Percentiles rank a stretch among this genome's conserved stretches.
phyloP scores from a whole-genome alignment of 1,284 basidiomycete genomes.

The Sphagnurus paluster region DNA sequence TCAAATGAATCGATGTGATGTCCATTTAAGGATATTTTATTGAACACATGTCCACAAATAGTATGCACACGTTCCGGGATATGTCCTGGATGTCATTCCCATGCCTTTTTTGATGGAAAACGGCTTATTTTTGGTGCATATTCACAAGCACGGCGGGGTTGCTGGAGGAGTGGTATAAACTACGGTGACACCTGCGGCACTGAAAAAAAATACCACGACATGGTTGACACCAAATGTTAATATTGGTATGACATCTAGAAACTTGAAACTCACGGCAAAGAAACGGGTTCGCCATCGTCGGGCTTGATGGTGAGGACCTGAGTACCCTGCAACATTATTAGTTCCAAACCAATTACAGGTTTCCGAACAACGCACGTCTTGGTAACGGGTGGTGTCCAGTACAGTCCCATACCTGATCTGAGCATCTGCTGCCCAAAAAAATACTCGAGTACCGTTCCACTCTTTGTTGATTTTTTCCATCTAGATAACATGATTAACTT shows the following conservation, averaged over 20 bases:
- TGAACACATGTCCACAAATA: too few relatives aligned
- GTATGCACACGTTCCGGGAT: not conserved
- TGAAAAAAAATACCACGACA: not conserved
- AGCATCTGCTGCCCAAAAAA: conserved; percentile 24
- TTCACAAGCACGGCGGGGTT: not conserved
- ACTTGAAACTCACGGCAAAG: conserved; percentile 21
- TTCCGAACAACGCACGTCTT: conserved; percentile 17
- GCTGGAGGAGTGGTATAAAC: conserved; percentile 10
- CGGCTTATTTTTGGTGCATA: not conserved
- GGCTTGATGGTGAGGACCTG: conserved; percentile 21
- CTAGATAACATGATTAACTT: not conserved
- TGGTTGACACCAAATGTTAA: too few relatives aligned
- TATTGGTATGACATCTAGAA: too few relatives aligned
- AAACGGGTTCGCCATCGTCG: conserved; percentile 19
- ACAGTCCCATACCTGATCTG: conserved; percentile 25
- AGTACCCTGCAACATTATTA: conserved; percentile 16
- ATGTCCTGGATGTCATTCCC: not conserved
- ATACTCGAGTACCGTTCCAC: conserved; percentile 23
- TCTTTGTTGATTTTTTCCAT: conserved; percentile 11
- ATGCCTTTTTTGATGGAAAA: not conserved
- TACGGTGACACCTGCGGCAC: conserved; percentile 20
- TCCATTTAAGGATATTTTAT: too few relatives aligned
- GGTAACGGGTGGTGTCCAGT: conserved; percentile 13
- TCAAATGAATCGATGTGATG: too few relatives aligned
- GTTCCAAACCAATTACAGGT: not conserved